Conservation (phyloP, 2,329 filamentous ascomycete species). For the Colletotrichum lentis region DNA sequence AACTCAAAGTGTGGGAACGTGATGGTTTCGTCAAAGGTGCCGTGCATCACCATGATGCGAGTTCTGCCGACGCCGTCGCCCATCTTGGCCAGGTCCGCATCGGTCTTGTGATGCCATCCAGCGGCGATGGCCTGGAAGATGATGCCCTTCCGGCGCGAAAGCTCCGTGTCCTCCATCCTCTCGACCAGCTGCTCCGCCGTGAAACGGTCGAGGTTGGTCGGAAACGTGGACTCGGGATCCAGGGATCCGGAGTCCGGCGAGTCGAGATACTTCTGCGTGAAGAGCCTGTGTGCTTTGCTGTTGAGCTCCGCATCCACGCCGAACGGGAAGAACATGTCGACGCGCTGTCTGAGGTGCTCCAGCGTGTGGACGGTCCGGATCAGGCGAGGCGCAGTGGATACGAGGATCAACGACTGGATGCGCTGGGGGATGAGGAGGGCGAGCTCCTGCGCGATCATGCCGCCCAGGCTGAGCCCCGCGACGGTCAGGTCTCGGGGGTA, state of each 20-base stretch:
- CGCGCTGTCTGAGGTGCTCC: slow-evolving; percentile 10
- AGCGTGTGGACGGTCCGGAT: slow-evolving; percentile 15
- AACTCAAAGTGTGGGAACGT: slow-evolving; percentile 21
- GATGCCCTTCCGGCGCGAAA: slow-evolving; percentile 18
- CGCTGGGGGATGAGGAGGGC: slow-evolving; percentile 47
- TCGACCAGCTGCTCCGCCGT: slow-evolving; percentile 23
- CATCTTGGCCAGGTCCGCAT: slow-evolving; percentile 16
- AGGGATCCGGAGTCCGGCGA: slow-evolving; percentile 18
- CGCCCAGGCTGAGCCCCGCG: slow-evolving; percentile 74
- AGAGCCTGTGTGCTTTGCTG: slow-evolving; percentile 22
- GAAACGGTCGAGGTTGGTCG: slow-evolving; percentile 26
- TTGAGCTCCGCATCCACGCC: slow-evolving; percentile 15
- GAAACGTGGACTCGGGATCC: slow-evolving; percentile 7
- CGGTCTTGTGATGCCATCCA: slow-evolving; percentile 25
- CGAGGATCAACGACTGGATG: slow-evolving; percentile 24
- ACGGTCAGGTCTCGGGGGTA: slow-evolving; percentile 61
- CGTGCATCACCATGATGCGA: slow-evolving; percentile 27
- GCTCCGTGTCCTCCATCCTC: slow-evolving; percentile 2
- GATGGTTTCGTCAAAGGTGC: slow-evolving; percentile 18
- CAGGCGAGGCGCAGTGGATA: slow-evolving; percentile 21
- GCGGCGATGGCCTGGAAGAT: slow-evolving; percentile 21
- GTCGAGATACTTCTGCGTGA: slow-evolving; percentile 7
- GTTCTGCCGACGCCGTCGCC: slow-evolving; percentile 12
- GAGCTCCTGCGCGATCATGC: slow-evolving; percentile 78
- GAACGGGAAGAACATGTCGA: slow-evolving; percentile 20